Percentiles rank a stretch among this genome's conserved stretches.
phyloP scores from a whole-genome alignment of 768 basidiomycete species.

The Lentinus brumalis region DNA sequence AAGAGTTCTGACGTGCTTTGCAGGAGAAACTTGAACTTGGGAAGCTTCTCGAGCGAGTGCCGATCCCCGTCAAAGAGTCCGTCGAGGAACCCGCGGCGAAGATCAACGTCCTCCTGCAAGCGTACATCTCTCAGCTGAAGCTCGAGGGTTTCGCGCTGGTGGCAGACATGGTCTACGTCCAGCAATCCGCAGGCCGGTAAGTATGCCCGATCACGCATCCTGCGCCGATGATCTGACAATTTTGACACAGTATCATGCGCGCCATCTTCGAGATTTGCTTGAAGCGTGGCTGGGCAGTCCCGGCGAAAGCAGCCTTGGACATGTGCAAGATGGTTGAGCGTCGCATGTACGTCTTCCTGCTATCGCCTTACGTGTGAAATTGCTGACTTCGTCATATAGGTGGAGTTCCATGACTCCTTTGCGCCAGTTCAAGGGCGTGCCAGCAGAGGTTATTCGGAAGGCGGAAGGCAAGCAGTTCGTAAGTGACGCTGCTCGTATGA shows the following conservation, averaged over 20 bases:
- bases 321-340: conserved; percentile 97
- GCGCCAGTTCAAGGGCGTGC: conserved; percentile 93
- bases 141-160: conserved; percentile 88
- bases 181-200: conserved; percentile 92
- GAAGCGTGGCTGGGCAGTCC: conserved; percentile 97
- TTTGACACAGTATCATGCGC: conserved; percentile 69
- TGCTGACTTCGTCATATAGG: conserved; percentile 44
- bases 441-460: conserved; percentile 80
- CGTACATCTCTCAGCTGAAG: conserved; percentile 92
- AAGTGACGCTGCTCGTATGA: conserved; percentile 31
- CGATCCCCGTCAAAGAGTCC: conserved; percentile 95
- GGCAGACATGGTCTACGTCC: conserved; percentile 94
- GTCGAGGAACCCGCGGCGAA: conserved; percentile 97
- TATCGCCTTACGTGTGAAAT: background rate
- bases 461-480: conserved; percentile 98
- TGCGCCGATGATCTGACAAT: background rate
- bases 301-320: conserved; percentile 87
- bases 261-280: conserved; percentile 98
- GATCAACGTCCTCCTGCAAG: conserved; percentile 94
- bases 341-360: conserved; percentile 56
- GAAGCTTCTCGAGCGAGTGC: conserved; percentile 90
- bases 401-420: conserved; percentile 98
- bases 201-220: conserved; percentile 19
- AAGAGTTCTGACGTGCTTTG: conserved; percentile 1
- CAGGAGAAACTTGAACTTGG: conserved; percentile 87